Evolutionary conservation across 2,329 filamentous ascomycete species (phyloP).

Genomic region (Massarina eburnea): DNA sequence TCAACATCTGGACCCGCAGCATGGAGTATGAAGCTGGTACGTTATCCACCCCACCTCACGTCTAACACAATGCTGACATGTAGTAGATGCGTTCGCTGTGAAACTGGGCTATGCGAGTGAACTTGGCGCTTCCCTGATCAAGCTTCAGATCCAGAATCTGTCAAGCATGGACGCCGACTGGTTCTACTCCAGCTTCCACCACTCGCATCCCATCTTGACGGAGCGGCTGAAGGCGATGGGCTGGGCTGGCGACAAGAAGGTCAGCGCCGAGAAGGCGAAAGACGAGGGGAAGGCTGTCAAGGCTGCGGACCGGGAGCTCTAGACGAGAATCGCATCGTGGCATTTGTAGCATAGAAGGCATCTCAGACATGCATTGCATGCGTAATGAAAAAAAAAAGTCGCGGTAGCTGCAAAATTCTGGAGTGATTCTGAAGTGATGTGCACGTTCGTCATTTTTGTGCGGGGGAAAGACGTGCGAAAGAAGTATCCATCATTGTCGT

Average conservation of each 20-base stretch:
- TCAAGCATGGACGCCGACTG: constrained; percentile 99
- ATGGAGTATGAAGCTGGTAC: constrained; percentile 92
- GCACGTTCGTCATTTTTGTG: too few relatives aligned
- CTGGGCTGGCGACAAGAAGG: constrained; percentile 71
- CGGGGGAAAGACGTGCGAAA: too few relatives aligned
- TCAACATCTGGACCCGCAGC: constrained; percentile 92
- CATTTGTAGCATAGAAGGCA: too few relatives aligned
- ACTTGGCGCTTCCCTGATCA: constrained; percentile 85
- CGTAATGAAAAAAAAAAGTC: too few relatives aligned
- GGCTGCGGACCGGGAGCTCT: constrained; percentile 76
- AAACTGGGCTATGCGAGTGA: constrained; percentile 81
- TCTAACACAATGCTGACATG: constrained; percentile 8
- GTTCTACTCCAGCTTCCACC: constrained; percentile 98
- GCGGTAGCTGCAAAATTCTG: constrained; percentile 2
- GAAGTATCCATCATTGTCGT: too few relatives aligned
- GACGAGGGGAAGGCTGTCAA: constrained; percentile 64
- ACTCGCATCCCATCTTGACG: constrained; percentile 93
- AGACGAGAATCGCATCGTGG: constrained; percentile 25
- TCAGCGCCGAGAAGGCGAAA: constrained; percentile 51
- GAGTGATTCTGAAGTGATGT: too few relatives aligned
- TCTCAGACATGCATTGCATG: too few relatives aligned
- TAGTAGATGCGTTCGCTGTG: constrained; percentile 76
- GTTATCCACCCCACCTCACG: constrained; percentile 7
- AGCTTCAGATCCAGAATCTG: constrained; percentile 96
- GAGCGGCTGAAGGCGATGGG: constrained; percentile 89